Evolutionary conservation across 2,329 filamentous ascomycete genomes (phyloP), one percentile per base, ranked within the genome.

Genomic region (Pyrenophora graminea): DNA sequence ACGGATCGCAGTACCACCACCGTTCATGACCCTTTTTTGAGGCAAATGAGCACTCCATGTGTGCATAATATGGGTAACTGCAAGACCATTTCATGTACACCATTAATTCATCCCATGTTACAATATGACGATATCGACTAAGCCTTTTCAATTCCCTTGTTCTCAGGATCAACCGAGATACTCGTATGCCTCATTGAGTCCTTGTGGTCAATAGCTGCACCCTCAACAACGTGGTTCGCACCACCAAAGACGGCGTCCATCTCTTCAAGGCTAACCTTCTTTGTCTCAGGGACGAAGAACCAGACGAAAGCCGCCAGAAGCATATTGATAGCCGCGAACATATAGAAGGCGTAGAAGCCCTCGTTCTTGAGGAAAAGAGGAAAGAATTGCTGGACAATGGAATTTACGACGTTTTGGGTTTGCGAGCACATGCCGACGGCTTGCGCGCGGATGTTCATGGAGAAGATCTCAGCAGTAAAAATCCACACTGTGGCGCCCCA

Each of bases 401-500:
- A 80, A 70, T 88, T 87, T 67, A 84, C 84, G 45, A 88, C 81
- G 66, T 88, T 81, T 67, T 72, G 76, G 48, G 65, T 82, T 67
- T 78, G 79, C 34, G 76, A 77, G 34, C 79, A 84, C 85, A 88
- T 88, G 48, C 85, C 85, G 12, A 88, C 84, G 31, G 85, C 85
- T 68, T 88, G 85, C 4, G 85, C 84, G 51, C 85, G 84, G n/a
- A 88, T 82, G 69, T 88, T 88, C 82, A 87, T 86, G 46, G 80
- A 84, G 76, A 88, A 88, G 52, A 88, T 77, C 60, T 88, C 85
- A 2, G 84, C 80, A 0, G 85, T 88, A 82, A 83, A 88, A 67
- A 88, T 88, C 85, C 86, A 89, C 15, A 84, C 82, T 4, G 85
- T 87, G 2, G 85, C 85, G 43, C 85, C 85, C 84, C 85, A 88